phyloP scores from a whole-genome alignment of 1,284 basidiomycete genomes.

The Boletus mariae region DNA sequence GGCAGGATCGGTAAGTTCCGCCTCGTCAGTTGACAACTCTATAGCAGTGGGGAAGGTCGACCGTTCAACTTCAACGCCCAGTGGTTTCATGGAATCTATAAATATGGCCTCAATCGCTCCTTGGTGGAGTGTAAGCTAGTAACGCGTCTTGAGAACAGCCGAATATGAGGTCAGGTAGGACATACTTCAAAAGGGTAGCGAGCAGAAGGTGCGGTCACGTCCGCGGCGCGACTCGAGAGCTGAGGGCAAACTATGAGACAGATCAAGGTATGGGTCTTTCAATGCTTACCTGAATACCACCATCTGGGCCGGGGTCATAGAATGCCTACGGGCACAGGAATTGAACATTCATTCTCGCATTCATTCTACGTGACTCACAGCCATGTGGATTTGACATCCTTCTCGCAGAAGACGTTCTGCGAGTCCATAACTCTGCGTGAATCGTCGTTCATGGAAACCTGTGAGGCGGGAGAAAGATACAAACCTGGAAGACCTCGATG shows the following conservation, averaged over 20 bases:
- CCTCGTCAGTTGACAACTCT: conserved; percentile 32
- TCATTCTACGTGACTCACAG: conserved; percentile 19
- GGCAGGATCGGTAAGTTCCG: conserved; percentile 29
- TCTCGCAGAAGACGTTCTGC: conserved; percentile 35
- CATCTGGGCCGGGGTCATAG: conserved; percentile 34
- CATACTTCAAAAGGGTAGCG: conserved; percentile 36
- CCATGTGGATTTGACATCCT: conserved; percentile 30
- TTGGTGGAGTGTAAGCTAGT: conserved; percentile 35
- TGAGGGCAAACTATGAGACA: conserved; percentile 2
- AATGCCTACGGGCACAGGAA: conserved; percentile 26
- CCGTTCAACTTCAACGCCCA: conserved; percentile 35
- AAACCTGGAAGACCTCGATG: conserved; percentile 42
- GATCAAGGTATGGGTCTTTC: neutral
- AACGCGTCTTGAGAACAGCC: neutral
- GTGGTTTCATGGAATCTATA: conserved; percentile 28
- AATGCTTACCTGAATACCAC: conserved; percentile 29
- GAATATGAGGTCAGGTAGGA: neutral
- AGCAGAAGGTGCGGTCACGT: conserved; percentile 34
- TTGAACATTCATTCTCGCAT: neutral
- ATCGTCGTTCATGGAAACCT: neutral
- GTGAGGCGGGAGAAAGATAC: neutral
- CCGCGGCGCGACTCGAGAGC: conserved; percentile 31
- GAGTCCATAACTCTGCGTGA: conserved; percentile 35
- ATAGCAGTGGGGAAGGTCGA: conserved; percentile 32
- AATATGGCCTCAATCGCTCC: conserved; percentile 37